Conservation (phyloP, 805 yeast species). For the Starmerella sp. region DNA sequence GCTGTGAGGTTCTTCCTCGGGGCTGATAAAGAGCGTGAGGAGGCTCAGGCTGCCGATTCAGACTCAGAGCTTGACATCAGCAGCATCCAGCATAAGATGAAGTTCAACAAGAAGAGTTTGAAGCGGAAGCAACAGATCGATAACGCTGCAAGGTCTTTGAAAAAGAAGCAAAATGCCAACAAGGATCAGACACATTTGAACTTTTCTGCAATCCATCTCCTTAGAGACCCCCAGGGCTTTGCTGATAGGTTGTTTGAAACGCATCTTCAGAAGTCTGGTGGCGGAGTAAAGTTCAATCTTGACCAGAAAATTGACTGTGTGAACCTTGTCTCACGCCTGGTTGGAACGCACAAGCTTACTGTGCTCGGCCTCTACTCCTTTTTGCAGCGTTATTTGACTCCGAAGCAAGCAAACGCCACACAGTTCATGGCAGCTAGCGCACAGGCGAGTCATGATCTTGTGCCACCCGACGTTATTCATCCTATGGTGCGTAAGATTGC, state of each 20-base stretch:
- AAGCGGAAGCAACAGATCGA: constrained; percentile 75
- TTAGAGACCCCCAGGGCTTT: constrained; percentile 96
- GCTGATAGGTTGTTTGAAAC: constrained; percentile 71
- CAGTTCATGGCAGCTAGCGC: constrained; percentile 95
- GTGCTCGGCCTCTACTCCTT: constrained; percentile 83
- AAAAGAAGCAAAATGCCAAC: constrained; percentile 40
- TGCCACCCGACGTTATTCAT: constrained; percentile 84
- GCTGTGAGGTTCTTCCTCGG: constrained; percentile 89
- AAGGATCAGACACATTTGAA: constrained; percentile 63
- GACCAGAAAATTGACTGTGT: constrained; percentile 83
- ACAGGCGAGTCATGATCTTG: constrained; percentile 91
- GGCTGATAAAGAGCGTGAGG: constrained; percentile 89
- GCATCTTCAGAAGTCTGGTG: constrained; percentile 37
- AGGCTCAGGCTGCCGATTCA: constrained; percentile 64
- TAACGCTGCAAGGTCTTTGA: constrained; percentile 54
- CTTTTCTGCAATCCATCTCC: constrained; percentile 85
- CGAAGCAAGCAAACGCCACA: constrained; percentile 89
- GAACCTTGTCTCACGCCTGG: constrained; percentile 76
- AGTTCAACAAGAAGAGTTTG: constrained; percentile 68
- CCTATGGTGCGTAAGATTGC: constrained; percentile 84
- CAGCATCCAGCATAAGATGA: constrained; percentile 67
- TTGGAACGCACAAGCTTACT: constrained; percentile 89
- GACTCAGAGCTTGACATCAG: constrained; percentile 53
- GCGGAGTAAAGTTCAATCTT: constrained; percentile 55
- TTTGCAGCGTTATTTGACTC: constrained; percentile 80